Conservation (phyloP, 2,329 filamentous ascomycete species). For the Coniella vitis region DNA sequence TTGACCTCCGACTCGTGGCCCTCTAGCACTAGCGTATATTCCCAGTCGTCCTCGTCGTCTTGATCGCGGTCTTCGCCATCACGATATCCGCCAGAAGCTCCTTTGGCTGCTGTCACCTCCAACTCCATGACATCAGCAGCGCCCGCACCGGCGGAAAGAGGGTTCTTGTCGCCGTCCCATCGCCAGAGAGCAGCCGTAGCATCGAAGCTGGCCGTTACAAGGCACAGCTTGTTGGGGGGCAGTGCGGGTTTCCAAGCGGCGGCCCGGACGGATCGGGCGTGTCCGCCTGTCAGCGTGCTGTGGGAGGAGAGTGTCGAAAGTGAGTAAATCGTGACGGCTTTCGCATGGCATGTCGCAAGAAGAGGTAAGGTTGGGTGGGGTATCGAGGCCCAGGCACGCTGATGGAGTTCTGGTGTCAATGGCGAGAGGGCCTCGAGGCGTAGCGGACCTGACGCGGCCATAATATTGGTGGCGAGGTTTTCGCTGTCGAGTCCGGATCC, state of each 20-base stretch:
- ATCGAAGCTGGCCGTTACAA: conserved; percentile 92
- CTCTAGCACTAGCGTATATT: conserved; percentile 85
- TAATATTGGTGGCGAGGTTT: not conserved
- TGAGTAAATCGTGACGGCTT: conserved; percentile 83
- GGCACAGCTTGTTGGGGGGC: conserved; percentile 57
- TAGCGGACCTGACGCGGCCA: conserved; percentile 24
- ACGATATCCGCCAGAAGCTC: conserved; percentile 12
- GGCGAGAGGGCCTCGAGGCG: conserved; percentile 34
- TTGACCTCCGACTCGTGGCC: conserved; percentile 95
- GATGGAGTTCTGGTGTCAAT: conserved; percentile 51
- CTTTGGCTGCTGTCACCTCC: conserved; percentile 28
- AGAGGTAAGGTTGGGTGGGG: conserved; percentile 85
- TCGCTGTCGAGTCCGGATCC: too few species aligned
- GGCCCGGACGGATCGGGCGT: conserved; percentile 82
- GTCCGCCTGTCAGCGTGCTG: conserved; percentile 75
- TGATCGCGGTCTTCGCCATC: conserved; percentile 35
- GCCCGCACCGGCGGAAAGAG: conserved; percentile 13
- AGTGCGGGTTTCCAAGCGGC: conserved; percentile 80
- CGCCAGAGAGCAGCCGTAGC: conserved; percentile 82
- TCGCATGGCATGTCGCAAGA: conserved; percentile 81
- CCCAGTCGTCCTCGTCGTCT: conserved; percentile 75
- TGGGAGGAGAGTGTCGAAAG: conserved; percentile 73
- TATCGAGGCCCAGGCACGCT: conserved; percentile 77
- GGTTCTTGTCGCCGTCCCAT: conserved; percentile 45
- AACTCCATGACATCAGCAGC: conserved; percentile 31